These are phyloP conservation scores for Hymenoscyphus linearis DNA, from an alignment of 2,329 filamentous ascomycete genomes.

Conservation along the genomic window DNA sequence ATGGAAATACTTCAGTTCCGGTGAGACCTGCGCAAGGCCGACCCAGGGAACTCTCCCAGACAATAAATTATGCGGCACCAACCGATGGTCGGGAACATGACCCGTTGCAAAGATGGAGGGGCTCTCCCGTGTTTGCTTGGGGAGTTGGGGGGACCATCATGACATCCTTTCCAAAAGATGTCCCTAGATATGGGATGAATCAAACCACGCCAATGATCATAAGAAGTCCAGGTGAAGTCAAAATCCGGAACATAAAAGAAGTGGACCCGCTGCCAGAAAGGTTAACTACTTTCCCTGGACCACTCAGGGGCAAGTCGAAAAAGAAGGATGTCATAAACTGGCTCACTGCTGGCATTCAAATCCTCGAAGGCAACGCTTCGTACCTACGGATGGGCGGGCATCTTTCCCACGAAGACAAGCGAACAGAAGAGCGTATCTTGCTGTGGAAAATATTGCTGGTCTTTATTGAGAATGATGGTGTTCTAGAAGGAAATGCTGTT, in stretches of 20 bases:
- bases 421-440: constrained; percentile 71
- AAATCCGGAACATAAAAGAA: constrained; percentile 69
- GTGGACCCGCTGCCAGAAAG: constrained; percentile 66
- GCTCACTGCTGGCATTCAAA: constrained; percentile 71
- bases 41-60: constrained; percentile 48
- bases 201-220: constrained; percentile 72
- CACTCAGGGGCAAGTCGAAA: constrained; percentile 82
- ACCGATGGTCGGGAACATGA: constrained; percentile 67
- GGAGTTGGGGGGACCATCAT: constrained; percentile 78
- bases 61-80: constrained; percentile 54
- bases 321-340: constrained; percentile 89
- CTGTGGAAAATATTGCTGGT: constrained; percentile 82
- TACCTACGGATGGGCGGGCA: constrained; percentile 42
- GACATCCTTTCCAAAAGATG: constrained; percentile 81
- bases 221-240: constrained; percentile 76
- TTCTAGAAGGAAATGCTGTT: constrained; percentile 64
- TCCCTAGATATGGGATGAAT: constrained; percentile 73
- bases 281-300: constrained; percentile 80
- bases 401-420: constrained; percentile 58
- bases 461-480: constrained; percentile 82
- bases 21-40: constrained; percentile 30
- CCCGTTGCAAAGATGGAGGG: constrained; percentile 83
- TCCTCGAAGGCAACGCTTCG: constrained; percentile 53
- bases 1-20: constrained; percentile 11
- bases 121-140: constrained; percentile 80